Evolutionary conservation across 2,329 filamentous ascomycete genomes (phyloP).

Genomic region (Xylaria sp.): DNA sequence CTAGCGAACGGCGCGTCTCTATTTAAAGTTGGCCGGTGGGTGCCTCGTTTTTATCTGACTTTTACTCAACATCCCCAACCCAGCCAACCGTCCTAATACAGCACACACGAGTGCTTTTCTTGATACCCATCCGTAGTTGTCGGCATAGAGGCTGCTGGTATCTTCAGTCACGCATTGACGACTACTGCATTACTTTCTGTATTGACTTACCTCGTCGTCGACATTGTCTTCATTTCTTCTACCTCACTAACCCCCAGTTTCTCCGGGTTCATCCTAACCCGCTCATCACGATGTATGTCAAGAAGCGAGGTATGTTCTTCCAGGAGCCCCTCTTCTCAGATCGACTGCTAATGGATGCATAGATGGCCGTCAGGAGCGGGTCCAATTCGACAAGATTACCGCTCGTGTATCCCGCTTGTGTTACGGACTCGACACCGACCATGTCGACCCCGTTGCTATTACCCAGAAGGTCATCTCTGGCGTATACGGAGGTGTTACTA

Average conservation of each 20-base stretch:
- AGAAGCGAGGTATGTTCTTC: conserved; percentile 62
- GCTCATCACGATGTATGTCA: conserved; percentile 62
- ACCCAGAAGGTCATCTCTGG: conserved; percentile 99
- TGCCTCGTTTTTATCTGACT: conserved; percentile 17
- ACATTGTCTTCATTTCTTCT: not conserved
- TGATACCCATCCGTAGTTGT: conserved; percentile 24
- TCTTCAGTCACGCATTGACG: not conserved
- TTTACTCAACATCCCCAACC: conserved; percentile 24
- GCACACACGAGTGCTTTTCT: conserved; percentile 4
- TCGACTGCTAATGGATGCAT: conserved; percentile 25
- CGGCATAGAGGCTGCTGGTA: conserved; percentile 13
- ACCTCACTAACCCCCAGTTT: conserved; percentile 18
- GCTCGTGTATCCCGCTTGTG: conserved; percentile 96
- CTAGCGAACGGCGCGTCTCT: conserved; percentile 29
- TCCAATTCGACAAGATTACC: conserved; percentile 99
- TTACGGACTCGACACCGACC: conserved; percentile 92
- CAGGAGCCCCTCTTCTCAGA: not conserved
- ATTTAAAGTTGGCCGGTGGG: conserved; percentile 27
- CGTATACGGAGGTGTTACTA: conserved; percentile 98
- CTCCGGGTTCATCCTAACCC: conserved; percentile 31
- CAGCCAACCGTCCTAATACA: conserved; percentile 1
- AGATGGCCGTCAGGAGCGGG: conserved; percentile 99
- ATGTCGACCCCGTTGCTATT: conserved; percentile 97
- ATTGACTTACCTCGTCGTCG: not conserved
- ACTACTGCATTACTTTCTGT: not conserved